Evolutionary conservation across 2,329 filamentous ascomycete genomes (phyloP).

Genomic region (Colletotrichum lentis): DNA sequence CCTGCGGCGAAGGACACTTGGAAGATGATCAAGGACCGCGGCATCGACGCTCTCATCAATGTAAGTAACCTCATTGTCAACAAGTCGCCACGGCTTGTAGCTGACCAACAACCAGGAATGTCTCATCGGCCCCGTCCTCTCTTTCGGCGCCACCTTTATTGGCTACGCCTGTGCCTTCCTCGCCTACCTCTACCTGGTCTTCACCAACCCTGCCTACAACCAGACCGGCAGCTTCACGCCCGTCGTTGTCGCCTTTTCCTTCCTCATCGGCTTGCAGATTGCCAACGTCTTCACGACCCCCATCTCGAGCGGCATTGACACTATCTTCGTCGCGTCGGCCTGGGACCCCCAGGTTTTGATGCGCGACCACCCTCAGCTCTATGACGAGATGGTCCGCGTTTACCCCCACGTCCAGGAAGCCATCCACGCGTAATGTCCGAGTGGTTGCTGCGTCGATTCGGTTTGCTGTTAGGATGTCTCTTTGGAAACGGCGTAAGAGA

Average conservation of each 20-base stretch:
- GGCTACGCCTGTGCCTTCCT: conserved; percentile 83
- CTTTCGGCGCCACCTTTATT: conserved; percentile 83
- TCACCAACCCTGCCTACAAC: conserved; percentile 85
- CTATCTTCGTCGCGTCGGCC: conserved; percentile 83
- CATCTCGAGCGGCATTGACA: conserved; percentile 86
- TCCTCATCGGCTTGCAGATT: conserved; percentile 89
- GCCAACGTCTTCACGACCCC: conserved; percentile 90
- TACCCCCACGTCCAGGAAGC: conserved; percentile 86
- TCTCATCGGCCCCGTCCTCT: conserved; percentile 76
- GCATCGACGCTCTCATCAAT: conserved; percentile 88
- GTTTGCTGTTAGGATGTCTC: not conserved
- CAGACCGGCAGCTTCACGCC: conserved; percentile 71
- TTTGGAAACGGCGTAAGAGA: not conserved
- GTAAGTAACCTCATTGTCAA: conserved; percentile 42
- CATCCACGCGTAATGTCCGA: conserved; percentile 66
- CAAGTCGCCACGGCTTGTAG: no score
- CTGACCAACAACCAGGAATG: conserved; percentile 64
- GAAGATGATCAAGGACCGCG: conserved; percentile 90
- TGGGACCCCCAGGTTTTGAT: conserved; percentile 79
- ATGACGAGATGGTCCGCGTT: conserved; percentile 77
- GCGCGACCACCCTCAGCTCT: conserved; percentile 82
- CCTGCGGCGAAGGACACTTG: conserved; percentile 88
- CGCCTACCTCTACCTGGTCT: conserved; percentile 85
- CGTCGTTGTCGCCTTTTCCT: conserved; percentile 83
- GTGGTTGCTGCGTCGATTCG: no score